Conservation (phyloP, 2,329 filamentous ascomycete genomes). For the Biscogniauxia sp. region DNA sequence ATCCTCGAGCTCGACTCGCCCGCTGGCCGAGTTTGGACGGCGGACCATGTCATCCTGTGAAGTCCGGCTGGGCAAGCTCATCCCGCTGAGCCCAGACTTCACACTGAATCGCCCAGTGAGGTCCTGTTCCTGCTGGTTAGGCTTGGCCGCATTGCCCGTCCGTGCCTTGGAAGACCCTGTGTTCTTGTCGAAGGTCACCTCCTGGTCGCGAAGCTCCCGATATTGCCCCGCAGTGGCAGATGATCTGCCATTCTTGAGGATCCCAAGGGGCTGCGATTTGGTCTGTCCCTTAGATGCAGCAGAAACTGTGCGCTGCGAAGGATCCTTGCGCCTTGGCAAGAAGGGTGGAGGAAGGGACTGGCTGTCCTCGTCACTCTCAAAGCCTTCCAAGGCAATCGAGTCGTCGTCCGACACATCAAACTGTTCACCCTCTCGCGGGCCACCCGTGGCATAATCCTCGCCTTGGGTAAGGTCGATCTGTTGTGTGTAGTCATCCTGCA, state of each 20-base stretch:
- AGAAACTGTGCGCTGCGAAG: slow-evolving; percentile 19
- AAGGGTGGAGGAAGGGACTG: slow-evolving; percentile 30
- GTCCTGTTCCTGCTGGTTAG: slow-evolving; percentile 23
- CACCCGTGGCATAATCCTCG: slow-evolving; percentile 33
- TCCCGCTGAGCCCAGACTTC: slow-evolving; percentile 33
- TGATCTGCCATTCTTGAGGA: slow-evolving; percentile 36
- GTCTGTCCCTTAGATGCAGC: slow-evolving; percentile 15
- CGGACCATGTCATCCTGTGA: slow-evolving; percentile 22
- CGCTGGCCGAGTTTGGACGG: slow-evolving; percentile 24
- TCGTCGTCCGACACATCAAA: slow-evolving; percentile 20
- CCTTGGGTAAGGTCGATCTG: slow-evolving; percentile 36
- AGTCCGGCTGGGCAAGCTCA: slow-evolving; percentile 29
- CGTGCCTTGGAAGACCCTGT: slow-evolving; percentile 1
- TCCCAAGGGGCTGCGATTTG: slow-evolving; percentile 30
- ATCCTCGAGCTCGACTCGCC: slow-evolving; percentile 27
- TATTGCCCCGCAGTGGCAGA: slow-evolving; percentile 15
- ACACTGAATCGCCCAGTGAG: slow-evolving; percentile 35
- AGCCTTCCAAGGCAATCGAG: slow-evolving; percentile 18
- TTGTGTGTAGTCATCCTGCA: slow-evolving; percentile 37
- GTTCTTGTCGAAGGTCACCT: slow-evolving; percentile 14
- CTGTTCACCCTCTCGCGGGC: slow-evolving; percentile 22
- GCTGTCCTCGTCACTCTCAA: slow-evolving; percentile 26
- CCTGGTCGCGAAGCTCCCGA: slow-evolving; percentile 15
- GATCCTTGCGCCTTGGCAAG: slow-evolving; percentile 16
- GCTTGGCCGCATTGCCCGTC: not conserved